Evolutionary conservation across 2,329 filamentous ascomycete species (phyloP).

Genomic region (Aspergillus neotritici): DNA sequence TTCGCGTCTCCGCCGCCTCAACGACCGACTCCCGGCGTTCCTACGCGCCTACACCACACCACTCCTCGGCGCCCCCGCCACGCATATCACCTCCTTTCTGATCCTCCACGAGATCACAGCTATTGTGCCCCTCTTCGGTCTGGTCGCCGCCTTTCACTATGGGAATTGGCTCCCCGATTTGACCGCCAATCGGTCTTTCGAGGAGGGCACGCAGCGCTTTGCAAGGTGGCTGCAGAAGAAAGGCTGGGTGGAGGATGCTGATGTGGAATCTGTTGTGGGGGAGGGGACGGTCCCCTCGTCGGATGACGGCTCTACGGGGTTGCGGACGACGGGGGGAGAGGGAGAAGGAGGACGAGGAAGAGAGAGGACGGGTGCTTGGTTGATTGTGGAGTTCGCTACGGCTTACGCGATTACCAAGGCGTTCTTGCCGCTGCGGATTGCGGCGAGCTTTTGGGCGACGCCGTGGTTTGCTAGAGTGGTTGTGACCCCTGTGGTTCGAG

Average conservation of each 20-base stretch:
- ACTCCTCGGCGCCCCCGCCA: conserved; percentile 69
- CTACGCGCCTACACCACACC: conserved; percentile 64
- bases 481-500: conserved; percentile 44
- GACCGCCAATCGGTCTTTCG: conserved; percentile 30
- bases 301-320: conserved; percentile 13
- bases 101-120: conserved; percentile 90
- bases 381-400: conserved; percentile 67
- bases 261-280: conserved; percentile 31
- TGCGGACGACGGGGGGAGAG: conserved; percentile 2
- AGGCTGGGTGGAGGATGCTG: conserved; percentile 65
- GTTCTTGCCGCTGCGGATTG: conserved; percentile 69
- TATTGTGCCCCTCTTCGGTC: conserved; percentile 67
- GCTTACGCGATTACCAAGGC: conserved; percentile 89
- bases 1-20: conserved; percentile 32
- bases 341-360: conserved; percentile 22
- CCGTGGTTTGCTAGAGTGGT: conserved; percentile 80
- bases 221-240: conserved; percentile 71
- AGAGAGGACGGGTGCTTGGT: conserved; percentile 43
- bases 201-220: conserved; percentile 65
- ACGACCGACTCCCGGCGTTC: conserved; percentile 55
- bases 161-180: conserved; percentile 63
- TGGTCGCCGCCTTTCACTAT: conserved; percentile 76
- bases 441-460: conserved; percentile 77
- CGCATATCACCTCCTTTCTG: conserved; percentile 79
- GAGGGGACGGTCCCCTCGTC: conserved; percentile 22